Conservation (phyloP, 345 rosid species). For the Lumnitzera racemosa region DNA sequence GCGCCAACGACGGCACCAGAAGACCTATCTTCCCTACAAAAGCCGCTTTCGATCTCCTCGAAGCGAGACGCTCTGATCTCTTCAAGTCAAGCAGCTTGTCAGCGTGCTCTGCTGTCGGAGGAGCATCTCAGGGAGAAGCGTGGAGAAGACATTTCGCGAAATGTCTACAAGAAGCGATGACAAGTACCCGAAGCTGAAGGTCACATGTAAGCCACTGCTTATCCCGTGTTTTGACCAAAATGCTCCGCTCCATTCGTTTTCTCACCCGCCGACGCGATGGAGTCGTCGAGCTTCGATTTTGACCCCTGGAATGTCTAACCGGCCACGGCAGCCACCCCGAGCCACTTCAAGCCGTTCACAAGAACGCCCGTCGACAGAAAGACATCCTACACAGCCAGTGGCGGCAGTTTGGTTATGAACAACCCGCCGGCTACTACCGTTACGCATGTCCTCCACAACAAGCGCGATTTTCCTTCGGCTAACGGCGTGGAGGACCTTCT, state of each 20-base stretch:
- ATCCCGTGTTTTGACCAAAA: slow-evolving; percentile 91
- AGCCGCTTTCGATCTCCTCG: slow-evolving; percentile 51
- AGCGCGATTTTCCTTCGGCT: slow-evolving; percentile 77
- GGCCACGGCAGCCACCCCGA: slow-evolving; percentile 84
- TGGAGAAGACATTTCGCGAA: slow-evolving; percentile 59
- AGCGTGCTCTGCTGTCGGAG: slow-evolving; percentile 39
- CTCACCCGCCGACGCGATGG: slow-evolving; percentile 93
- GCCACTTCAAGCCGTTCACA: slow-evolving; percentile 70
- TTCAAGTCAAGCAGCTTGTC: slow-evolving; percentile 36
- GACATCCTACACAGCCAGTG: slow-evolving; percentile 72
- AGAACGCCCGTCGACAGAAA: slow-evolving; percentile 71
- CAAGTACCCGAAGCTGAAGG: slow-evolving; percentile 56
- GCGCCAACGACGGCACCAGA: slow-evolving; percentile 69
- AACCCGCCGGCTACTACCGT: slow-evolving; percentile 93
- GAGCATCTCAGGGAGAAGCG: slow-evolving; percentile 60
- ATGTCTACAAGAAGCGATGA: slow-evolving; percentile 60
- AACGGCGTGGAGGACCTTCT: slow-evolving; percentile 85
- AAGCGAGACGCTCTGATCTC: slow-evolving; percentile 43
- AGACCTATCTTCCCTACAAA: slow-evolving; percentile 64
- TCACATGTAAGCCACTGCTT: slow-evolving; percentile 90
- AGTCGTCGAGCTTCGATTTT: slow-evolving; percentile 84
- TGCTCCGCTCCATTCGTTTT: slow-evolving; percentile 95
- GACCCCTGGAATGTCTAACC: slow-evolving; percentile 89
- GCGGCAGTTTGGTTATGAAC: slow-evolving; percentile 96
- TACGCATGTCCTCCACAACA: slow-evolving; percentile 96